These are phyloP conservation scores for Candida koratica DNA, from an alignment of 805 yeast genomes.

Conservation along the genomic window DNA sequence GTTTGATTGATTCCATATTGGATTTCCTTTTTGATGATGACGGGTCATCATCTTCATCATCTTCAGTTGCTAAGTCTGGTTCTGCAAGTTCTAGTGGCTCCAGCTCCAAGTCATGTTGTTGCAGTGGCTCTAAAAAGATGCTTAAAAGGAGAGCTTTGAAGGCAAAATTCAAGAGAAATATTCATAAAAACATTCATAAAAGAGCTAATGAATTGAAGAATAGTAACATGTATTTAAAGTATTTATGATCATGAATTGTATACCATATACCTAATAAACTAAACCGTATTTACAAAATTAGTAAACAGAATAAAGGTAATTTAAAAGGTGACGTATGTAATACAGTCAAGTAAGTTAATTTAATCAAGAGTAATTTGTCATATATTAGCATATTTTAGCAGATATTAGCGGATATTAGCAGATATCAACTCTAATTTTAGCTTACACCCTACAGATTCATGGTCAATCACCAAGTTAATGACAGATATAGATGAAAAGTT, in stretches of 20 bases:
- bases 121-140: slow-evolving; percentile 12
- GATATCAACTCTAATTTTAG: too few relatives aligned
- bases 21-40: slow-evolving; percentile 21
- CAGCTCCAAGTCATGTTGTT: slow-evolving; percentile 4
- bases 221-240: slow-evolving; percentile 13
- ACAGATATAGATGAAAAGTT: too few relatives aligned
- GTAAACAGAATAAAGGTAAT: too few relatives aligned
- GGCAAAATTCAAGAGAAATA: slow-evolving; percentile 17
- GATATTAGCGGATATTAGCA: too few relatives aligned
- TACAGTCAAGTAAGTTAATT: too few relatives aligned
- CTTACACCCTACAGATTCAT: too few relatives aligned
- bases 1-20: slow-evolving; percentile 17
- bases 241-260: slow-evolving; percentile 11
- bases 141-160: slow-evolving; percentile 17
- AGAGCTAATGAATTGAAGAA: slow-evolving; percentile 14
- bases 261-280: slow-evolving; percentile 13
- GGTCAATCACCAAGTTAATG: too few relatives aligned
- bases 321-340: too few relatives aligned
- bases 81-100: slow-evolving; percentile 2
- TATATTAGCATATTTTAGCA: too few relatives aligned
- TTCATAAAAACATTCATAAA: slow-evolving; percentile 16
- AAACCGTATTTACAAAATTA: too few relatives aligned
- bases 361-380: too few relatives aligned
- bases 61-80: slow-evolving; percentile 4
- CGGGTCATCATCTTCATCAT: slow-evolving; percentile 14